Evolutionary conservation across 768 basidiomycete species (phyloP).

Genomic region (Cystofilobasidium ferigula): DNA sequence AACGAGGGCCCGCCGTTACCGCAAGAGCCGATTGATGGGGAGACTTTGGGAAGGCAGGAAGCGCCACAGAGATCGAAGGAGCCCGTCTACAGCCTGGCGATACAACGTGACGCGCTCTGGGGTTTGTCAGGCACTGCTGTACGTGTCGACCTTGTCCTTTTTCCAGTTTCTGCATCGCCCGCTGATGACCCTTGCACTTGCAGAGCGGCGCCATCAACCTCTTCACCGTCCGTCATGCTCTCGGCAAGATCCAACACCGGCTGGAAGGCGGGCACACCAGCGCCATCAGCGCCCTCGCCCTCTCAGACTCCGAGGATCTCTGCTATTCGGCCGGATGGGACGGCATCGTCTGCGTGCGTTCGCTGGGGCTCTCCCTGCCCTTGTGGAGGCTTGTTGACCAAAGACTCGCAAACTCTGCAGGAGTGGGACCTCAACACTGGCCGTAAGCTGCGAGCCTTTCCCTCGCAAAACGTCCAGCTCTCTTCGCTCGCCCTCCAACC

Average conservation of each 20-base stretch:
- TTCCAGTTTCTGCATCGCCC: conserved; percentile 6
- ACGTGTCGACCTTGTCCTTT: conserved; percentile 38
- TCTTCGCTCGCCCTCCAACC: conserved; percentile 71
- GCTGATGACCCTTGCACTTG: background rate
- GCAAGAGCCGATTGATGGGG: conserved; percentile 21
- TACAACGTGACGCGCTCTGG: conserved; percentile 92
- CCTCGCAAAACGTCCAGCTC: conserved; percentile 72
- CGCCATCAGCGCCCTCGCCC: conserved; percentile 71
- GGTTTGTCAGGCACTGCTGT: conserved; percentile 77
- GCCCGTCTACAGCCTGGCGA: conserved; percentile 78
- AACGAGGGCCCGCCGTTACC: conserved; percentile 40
- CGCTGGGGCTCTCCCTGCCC: conserved; percentile 1
- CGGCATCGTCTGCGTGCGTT: conserved; percentile 67
- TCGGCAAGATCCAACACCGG: conserved; percentile 63
- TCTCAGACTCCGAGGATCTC: conserved; percentile 70
- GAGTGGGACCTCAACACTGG: conserved; percentile 98
- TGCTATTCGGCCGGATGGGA: conserved; percentile 94
- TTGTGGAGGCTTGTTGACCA: conserved; percentile 21
- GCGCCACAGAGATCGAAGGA: conserved; percentile 36
- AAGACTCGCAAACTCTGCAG: conserved; percentile 40
- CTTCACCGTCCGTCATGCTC: conserved; percentile 83
- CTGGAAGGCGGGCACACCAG: conserved; percentile 52
- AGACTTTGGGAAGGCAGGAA: conserved; percentile 2
- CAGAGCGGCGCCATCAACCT: conserved; percentile 86
- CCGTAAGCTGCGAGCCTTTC: conserved; percentile 59